Evolutionary conservation across 2,329 filamentous ascomycete species (phyloP).

Genomic region (Aspergillus eucalypticola): DNA sequence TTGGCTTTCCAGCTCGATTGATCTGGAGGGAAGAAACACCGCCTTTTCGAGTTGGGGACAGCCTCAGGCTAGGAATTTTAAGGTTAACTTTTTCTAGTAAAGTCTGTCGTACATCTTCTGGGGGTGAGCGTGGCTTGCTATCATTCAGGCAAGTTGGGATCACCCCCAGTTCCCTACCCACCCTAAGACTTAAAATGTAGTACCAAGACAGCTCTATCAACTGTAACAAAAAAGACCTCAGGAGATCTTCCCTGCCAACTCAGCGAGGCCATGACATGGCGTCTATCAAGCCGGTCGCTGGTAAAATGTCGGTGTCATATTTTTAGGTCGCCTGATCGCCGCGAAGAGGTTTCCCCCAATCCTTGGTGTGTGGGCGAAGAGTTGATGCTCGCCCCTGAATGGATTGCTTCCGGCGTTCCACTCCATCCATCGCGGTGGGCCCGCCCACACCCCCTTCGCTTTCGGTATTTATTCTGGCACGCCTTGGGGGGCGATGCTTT

Average conservation of each 20-base stretch:
- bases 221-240: neutral
- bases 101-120: neutral
- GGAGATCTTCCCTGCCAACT: slow-evolving; percentile 4
- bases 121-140: slow-evolving; percentile 1
- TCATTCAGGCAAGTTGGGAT: neutral
- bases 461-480: slow-evolving; percentile 4
- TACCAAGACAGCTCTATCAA: neutral
- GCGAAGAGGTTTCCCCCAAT: slow-evolving; percentile 7
- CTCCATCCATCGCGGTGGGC: slow-evolving; percentile 3
- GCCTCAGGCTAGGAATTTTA: neutral
- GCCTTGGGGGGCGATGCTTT: neutral
- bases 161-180: neutral
- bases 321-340: slow-evolving; percentile 11
- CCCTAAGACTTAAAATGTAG: neutral
- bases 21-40: neutral
- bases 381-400: slow-evolving; percentile 6
- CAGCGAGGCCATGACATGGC: neutral
- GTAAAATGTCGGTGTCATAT: slow-evolving; percentile 1
- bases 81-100: slow-evolving; percentile 7
- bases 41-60: neutral
- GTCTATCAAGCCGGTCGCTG: neutral
- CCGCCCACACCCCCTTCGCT: neutral
- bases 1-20: neutral
- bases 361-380: neutral
- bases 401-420: neutral